Base-by-base conservation (phyloP, 1,139 yeast genomes). In the Hyphopichia buzzinii region DNA sequence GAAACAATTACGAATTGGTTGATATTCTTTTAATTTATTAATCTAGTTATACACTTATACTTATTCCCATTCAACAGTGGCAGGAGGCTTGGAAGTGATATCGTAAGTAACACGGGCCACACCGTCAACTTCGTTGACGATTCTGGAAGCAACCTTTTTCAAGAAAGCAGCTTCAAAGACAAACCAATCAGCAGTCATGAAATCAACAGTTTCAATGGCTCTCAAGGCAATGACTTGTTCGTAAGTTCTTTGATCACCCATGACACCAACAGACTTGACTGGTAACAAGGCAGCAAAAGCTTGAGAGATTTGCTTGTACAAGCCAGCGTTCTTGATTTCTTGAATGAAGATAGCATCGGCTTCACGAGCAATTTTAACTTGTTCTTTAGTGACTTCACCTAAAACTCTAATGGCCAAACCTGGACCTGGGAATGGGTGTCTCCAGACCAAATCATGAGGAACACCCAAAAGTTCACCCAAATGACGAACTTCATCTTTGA, bases 351-450 rank as follows among this genome's bases (percentile, higher is more conserved):
- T 92, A 64, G 74, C 76, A 62, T 92, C 99, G 42, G 99, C 98
- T 62, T 89, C 92, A 70, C 97, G 86, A 36, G 98, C 98, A 62
- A 92, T 92, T 57, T 80, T 89, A 41, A 92, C 92, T 72, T 92
- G 98, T 46, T 75, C 82, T 50, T 81, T 84, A 43, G 96, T 87
- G 47, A 92, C 97, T 70, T 90, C 97, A 52, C 99, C 99, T 40
- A 92, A 74, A 40, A 92, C 95, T 71, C 99, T 84, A 62, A 92
- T 94, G 50, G 97, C 98, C 59, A 92, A 86, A 72, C 99, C 99
- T 62, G 99, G 99, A 60, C 99, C 99, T 56, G 99, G 99, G 96
- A 92, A 92, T 41, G 99, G 99, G 62, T 92, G 99, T 77, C 99
- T 87, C 97, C 98, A 90, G 49, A 92, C 97, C 54, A 92, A 78